Evolutionary conservation across 2,329 filamentous ascomycete genomes (phyloP).

Genomic region (Dryadomyces quercivorus): DNA sequence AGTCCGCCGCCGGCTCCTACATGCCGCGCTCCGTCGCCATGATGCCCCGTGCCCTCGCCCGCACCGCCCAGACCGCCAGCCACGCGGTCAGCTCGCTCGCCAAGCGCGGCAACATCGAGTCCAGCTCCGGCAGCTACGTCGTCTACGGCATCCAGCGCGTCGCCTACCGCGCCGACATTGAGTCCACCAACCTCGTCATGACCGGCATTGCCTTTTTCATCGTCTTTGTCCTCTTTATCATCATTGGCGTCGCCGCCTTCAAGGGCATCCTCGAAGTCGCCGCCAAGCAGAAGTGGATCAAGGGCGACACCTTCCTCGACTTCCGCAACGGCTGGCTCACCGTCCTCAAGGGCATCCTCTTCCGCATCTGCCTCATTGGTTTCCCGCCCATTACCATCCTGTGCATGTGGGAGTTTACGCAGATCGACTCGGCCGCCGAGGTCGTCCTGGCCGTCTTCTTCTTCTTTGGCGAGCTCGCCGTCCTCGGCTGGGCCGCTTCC

Average conservation of each 20-base stretch:
- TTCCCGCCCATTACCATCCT: constrained; percentile 77
- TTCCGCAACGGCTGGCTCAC: constrained; percentile 82
- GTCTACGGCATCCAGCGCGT: constrained; percentile 71
- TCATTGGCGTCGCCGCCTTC: constrained; percentile 58
- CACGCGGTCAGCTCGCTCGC: constrained; percentile 18
- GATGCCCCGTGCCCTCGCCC: constrained; percentile 28
- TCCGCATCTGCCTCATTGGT: constrained; percentile 70
- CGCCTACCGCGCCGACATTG: constrained; percentile 67
- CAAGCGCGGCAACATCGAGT: constrained; percentile 41
- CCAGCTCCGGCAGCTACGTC: constrained; percentile 30
- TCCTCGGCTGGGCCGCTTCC: constrained; percentile 65
- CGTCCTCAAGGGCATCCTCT: constrained; percentile 75
- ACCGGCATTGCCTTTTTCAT: constrained; percentile 74
- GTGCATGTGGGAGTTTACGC: constrained; percentile 75
- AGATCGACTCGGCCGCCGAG: constrained; percentile 64
- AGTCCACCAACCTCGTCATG: constrained; percentile 75
- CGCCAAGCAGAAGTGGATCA: constrained; percentile 59
- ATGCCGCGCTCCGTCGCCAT: constrained; percentile 26
- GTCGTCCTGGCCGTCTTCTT: constrained; percentile 72
- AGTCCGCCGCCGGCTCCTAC: constrained; percentile 12
- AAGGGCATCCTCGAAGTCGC: constrained; percentile 64
- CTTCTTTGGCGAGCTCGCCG: constrained; percentile 60
- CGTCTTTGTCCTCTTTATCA: constrained; percentile 60
- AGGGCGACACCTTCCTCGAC: constrained; percentile 59
- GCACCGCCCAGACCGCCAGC: constrained; percentile 17